Conservation (phyloP, 805 yeast species). For the Lipomyces chichibuensis region DNA sequence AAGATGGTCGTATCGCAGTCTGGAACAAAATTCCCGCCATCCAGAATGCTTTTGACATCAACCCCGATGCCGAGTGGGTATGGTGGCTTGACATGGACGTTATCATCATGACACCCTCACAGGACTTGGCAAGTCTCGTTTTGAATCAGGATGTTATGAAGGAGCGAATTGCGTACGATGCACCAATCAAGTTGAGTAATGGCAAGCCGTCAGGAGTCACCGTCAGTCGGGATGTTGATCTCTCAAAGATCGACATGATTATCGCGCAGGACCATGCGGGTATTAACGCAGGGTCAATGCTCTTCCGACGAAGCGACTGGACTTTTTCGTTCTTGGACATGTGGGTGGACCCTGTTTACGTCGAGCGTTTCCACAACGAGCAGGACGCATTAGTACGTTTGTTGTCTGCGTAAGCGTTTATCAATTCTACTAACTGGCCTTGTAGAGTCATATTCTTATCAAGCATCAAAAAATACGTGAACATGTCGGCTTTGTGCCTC, state of each 20-base stretch:
- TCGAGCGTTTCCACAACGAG: conserved; percentile 68
- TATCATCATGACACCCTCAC: conserved; percentile 42
- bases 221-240: conserved; percentile 14
- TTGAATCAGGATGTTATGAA: conserved; percentile 39
- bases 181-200: conserved; percentile 2
- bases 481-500: conserved; percentile 35
- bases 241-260: conserved; percentile 55
- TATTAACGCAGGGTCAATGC: conserved; percentile 77
- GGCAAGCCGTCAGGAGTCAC: conserved; percentile 15
- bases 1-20: conserved; percentile 10
- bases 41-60: conserved; percentile 38
- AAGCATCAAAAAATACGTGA: conserved; percentile 27
- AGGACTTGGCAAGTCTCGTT: conserved; percentile 40
- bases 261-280: conserved; percentile 88
- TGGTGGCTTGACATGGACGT: conserved; percentile 47
- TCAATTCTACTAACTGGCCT: background rate
- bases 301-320: conserved; percentile 73
- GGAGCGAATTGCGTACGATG: conserved; percentile 36
- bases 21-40: conserved; percentile 46
- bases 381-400: conserved; percentile 65
- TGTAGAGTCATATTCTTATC: conserved; percentile 53
- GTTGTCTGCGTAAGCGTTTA: conserved; percentile 36
- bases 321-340: conserved; percentile 66
- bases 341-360: conserved; percentile 91
- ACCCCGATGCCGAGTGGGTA: conserved; percentile 46